Evolutionary conservation across 805 yeast species (phyloP).

Genomic region (Isabelozyma gotoi): DNA sequence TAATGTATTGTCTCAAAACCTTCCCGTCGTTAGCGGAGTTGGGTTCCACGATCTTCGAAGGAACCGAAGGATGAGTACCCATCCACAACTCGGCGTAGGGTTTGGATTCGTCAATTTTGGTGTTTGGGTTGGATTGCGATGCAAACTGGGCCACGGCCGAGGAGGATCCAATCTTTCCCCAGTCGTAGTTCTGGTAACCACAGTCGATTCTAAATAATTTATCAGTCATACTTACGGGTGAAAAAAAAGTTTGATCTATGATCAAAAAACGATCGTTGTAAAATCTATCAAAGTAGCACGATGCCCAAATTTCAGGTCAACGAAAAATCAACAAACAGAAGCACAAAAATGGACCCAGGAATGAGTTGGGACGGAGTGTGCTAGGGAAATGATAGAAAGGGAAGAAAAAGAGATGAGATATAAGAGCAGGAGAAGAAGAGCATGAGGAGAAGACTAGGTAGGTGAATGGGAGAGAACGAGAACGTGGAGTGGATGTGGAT

Average conservation of each 20-base stretch:
- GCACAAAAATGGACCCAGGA: not conserved
- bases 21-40: slow-evolving; percentile 38
- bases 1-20: slow-evolving; percentile 66
- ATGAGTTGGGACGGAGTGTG: not conserved
- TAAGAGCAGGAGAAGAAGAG: not conserved
- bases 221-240: slow-evolving; percentile 17
- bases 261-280: no score
- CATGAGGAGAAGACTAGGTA: not conserved
- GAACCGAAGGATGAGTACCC: slow-evolving; percentile 97
- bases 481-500: not conserved
- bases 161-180: slow-evolving; percentile 82
- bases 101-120: slow-evolving; percentile 63
- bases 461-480: no score
- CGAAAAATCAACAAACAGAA: not conserved
- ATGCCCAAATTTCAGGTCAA: not conserved
- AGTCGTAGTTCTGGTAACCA: slow-evolving; percentile 79
- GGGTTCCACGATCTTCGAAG: slow-evolving; percentile 58
- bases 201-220: slow-evolving; percentile 40
- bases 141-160: slow-evolving; percentile 93
- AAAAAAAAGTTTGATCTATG: not conserved
- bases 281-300: no score
- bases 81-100: slow-evolving; percentile 99
- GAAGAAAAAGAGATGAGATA: not conserved
- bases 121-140: slow-evolving; percentile 58
- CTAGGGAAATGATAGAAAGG: no score